Base-by-base conservation (phyloP, 495 filamentous ascomycete species). In the Pseudevernia furfuracea region DNA sequence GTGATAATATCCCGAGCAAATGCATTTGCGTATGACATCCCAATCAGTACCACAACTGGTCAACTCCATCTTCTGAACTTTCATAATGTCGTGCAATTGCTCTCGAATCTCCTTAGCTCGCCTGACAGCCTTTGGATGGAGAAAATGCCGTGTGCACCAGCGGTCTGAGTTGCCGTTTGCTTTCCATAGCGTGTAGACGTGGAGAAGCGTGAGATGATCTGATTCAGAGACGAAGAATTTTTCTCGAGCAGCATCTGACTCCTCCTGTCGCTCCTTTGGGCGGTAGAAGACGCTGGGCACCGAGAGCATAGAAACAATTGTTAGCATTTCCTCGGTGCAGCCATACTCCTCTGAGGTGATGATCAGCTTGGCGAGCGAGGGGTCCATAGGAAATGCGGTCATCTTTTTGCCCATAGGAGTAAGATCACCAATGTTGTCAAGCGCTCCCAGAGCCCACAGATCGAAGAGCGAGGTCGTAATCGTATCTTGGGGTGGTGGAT, bases 171-270 rank as follows among this genome's bases (percentile, higher is more conserved):
- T 88, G 4, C 91, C 91, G 73, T 97, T 96, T 10, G 87, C 79
- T 73, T 89, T 91, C 95, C 95, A 97, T 72, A 96, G 92, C 19
- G 88, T 89, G 75, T 93, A 99, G 14, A 99, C 94, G 70, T 97
- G 91, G 19, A 99, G 84, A 37, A 97, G 87, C 3, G 95, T 99
- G 9, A 99, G 77, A 71, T 99, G 95, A 74, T 99, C 95, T 4
- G 91, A 96, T 76, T 99, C 94, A 21, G 92, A 90, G 19, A 97
- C 95, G 74, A 96, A 97, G 75, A 99, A 99, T 70, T 97, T 96
- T 71, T 99, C 95, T n/a, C 92, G 84, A 6, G 95, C 93, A 0
- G 92, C 86, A 71, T 99, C 95, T 21, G 92, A 92, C 77, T 99
- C 95, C 68, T 97, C 95, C 70, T 96, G 90, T 0, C 95, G 89